Evolutionary conservation across 306 rosid species (phyloP).

Genomic region (Fagus sylvatica): DNA sequence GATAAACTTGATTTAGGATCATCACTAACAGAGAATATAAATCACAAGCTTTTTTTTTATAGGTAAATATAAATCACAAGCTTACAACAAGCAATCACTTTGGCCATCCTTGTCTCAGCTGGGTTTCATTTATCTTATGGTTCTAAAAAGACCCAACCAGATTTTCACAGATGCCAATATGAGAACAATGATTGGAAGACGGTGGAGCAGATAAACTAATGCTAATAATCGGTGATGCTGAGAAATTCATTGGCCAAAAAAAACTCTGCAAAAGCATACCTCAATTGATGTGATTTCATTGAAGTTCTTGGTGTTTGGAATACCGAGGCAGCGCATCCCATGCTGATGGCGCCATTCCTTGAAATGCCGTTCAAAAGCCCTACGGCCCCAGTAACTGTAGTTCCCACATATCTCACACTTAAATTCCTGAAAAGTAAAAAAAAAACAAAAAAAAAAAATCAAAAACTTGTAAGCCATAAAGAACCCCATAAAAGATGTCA

Average conservation of each 20-base stretch:
- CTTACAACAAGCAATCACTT: background rate
- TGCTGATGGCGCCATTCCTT: conserved; percentile 99
- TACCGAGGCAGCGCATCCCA: conserved; percentile 99
- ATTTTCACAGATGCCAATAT: background rate
- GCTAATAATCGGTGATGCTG: background rate
- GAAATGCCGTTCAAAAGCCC: conserved; percentile 97
- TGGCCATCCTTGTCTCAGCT: conserved; percentile 2
- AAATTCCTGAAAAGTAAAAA: conserved; percentile 81
- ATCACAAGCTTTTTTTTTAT: too few species aligned
- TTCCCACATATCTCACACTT: conserved; percentile 99
- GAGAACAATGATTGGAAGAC: background rate
- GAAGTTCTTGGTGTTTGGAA: conserved; percentile 96
- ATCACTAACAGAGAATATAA: too few species aligned
- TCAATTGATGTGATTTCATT: conserved; percentile 96
- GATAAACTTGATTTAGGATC: too few species aligned
- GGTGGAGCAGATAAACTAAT: background rate
- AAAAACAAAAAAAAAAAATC: conserved; percentile 14
- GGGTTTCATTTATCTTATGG: background rate
- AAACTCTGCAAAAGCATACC: conserved; percentile 39
- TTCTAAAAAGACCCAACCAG: background rate
- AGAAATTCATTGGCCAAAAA: background rate
- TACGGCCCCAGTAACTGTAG: conserved; percentile 99
- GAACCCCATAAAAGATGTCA: background rate
- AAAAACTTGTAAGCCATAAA: conserved; percentile 16
- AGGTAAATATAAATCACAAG: background rate